Evolutionary conservation across 495 filamentous ascomycete species (phyloP), one percentile per base, ranked within the genome.

Genomic region (Penicillium maclennaniae): DNA sequence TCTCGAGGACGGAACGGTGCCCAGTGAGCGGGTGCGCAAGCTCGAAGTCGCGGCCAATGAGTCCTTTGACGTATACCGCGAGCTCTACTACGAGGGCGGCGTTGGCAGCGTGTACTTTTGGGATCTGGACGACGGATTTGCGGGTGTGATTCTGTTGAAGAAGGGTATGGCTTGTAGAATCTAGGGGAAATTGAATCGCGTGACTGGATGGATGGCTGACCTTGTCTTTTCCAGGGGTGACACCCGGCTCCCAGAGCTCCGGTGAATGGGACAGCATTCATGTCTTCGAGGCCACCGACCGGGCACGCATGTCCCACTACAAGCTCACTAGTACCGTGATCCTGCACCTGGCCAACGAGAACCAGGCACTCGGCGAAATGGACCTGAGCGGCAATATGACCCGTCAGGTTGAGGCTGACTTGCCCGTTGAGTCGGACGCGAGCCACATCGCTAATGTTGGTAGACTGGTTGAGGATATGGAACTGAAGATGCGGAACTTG

Each of bases 221-320:
- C 28, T 9, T 25, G n/a, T 25, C 17, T 54, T 14, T 14, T 40
- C 19, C 47, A 85, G 79, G 78, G 54, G 83, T 84, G 37, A 80
- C 83, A 6, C 83, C 87, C 21, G 80, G 83, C 47, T 79, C 79
- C 60, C 87, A 85, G 70, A 85, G 80, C 64, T 81, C 87, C 37
- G 92, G 93, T 43, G 85, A 86, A 52, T 99, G 93, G 93, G 95
- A 99, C 69, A 93, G 88, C 59, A 97, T 99, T 70, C 93, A 99
- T 75, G 93, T 99, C 51, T 96, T 99, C 71, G 93, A 99, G 66
- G 89, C 91, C 34, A 87, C 84, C 60, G 92, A 97, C 70, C 87
- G 91, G 55, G 88, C 86, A 40, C 88, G 93, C 56, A 87, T 83
- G 62, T 88, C 89, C 54, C 92, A 96, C 69, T 99, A 99, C 82